A percentile compares a stretch with the other conserved stretches of the same genome.
Evolutionary conservation across 495 filamentous ascomycete species (phyloP).

Genomic region (Podospora australis): DNA sequence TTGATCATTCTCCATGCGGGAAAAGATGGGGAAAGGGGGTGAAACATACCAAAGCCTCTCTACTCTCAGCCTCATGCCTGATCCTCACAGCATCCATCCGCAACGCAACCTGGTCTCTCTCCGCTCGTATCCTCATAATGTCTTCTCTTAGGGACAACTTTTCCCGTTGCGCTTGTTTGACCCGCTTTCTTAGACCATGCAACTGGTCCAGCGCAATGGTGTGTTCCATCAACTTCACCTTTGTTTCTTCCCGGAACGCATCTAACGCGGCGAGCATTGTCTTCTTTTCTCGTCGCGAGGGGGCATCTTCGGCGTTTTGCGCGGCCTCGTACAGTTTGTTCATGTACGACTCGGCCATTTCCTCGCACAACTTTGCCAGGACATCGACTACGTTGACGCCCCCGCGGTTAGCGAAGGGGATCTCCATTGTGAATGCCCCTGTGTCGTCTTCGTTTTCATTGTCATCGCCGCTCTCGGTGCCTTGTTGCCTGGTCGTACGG

Average conservation of each 20-base stretch:
- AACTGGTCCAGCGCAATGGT: conserved; percentile 59
- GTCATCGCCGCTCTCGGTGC: conserved; percentile 28
- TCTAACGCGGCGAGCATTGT: conserved; percentile 60
- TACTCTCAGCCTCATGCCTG: conserved; percentile 47
- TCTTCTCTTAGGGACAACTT: conserved; percentile 59
- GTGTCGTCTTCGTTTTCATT: conserved; percentile 29
- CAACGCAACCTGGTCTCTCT: conserved; percentile 60
- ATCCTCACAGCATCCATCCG: conserved; percentile 63
- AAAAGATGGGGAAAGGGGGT: neutral
- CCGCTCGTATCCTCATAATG: conserved; percentile 54
- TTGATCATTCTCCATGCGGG: neutral
- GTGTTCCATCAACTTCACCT: conserved; percentile 55
- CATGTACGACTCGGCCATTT: conserved; percentile 51
- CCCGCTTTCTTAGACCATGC: conserved; percentile 54
- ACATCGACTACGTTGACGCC: conserved; percentile 68
- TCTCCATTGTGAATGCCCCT: no score
- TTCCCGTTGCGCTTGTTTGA: conserved; percentile 57
- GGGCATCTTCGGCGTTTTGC: conserved; percentile 31
- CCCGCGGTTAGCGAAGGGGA: conserved; percentile 48
- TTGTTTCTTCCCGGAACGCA: conserved; percentile 60
- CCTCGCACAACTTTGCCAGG: conserved; percentile 61
- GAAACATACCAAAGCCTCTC: conserved; percentile 38
- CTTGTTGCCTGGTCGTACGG: no score
- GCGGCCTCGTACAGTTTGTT: conserved; percentile 38
- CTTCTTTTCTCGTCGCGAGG: conserved; percentile 45